Evolutionary conservation across 2,329 filamentous ascomycete genomes (phyloP).

Genomic region (Arthrobotrys sinensis): DNA sequence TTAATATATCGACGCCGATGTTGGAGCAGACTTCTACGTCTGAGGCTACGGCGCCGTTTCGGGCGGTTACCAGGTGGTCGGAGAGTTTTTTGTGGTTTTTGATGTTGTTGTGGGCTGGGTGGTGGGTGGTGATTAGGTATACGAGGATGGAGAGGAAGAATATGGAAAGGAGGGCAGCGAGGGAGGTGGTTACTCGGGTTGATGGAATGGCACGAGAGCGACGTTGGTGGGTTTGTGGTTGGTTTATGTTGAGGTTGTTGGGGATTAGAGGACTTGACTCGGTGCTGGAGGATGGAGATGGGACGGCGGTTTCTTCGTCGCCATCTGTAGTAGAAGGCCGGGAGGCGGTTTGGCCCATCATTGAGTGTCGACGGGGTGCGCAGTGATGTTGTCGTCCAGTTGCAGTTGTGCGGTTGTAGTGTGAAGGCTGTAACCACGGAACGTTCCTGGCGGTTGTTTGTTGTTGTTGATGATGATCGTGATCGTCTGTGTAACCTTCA

Average conservation of each 20-base stretch:
- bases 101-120: slow-evolving; percentile 1
- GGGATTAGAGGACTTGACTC: slow-evolving; percentile 33
- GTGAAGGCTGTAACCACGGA: neutral
- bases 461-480: neutral
- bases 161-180: slow-evolving; percentile 3
- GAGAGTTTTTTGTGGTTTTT: neutral
- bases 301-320: slow-evolving; percentile 33
- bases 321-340: slow-evolving; percentile 4
- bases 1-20: slow-evolving; percentile 63
- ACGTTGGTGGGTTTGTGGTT: slow-evolving; percentile 18
- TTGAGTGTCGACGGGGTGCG: neutral
- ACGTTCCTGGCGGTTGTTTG: slow-evolving; percentile 32
- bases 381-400: neutral
- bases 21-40: slow-evolving; percentile 63
- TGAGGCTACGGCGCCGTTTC: slow-evolving; percentile 63
- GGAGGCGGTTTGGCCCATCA: slow-evolving; percentile 18
- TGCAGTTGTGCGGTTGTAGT: neutral
- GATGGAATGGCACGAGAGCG: slow-evolving; percentile 1
- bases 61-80: slow-evolving; percentile 57
- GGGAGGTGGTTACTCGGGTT: neutral
- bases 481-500: slow-evolving; percentile 35
- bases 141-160: slow-evolving; percentile 19
- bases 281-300: slow-evolving; percentile 11
- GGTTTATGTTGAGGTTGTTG: neutral
- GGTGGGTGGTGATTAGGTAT: slow-evolving; percentile 17